Conservation (phyloP, 768 basidiomycete genomes). For the Suillus ampliporus region DNA sequence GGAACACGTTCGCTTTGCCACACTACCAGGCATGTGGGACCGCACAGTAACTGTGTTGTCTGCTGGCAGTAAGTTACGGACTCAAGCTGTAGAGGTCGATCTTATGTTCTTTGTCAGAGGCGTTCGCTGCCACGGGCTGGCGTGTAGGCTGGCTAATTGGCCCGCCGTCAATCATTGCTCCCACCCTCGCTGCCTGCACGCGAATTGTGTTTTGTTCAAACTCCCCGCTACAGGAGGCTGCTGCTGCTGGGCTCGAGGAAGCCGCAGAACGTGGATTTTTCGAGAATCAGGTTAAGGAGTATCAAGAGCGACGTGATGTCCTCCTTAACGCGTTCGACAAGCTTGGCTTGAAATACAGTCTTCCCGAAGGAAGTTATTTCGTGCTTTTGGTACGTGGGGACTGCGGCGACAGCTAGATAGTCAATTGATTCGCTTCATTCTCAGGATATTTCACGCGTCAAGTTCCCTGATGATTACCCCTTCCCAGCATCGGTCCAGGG, state of each 20-base stretch:
- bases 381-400: slow-evolving; percentile 70
- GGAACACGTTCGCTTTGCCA: slow-evolving; percentile 92
- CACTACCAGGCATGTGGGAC: slow-evolving; percentile 98
- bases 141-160: slow-evolving; percentile 97
- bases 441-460: slow-evolving; percentile 77
- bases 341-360: slow-evolving; percentile 82
- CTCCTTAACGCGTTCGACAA: slow-evolving; percentile 80
- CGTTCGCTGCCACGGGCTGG: slow-evolving; percentile 98
- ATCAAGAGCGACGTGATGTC: slow-evolving; percentile 78
- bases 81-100: background rate
- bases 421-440: background rate
- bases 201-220: slow-evolving; percentile 96
- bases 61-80: slow-evolving; percentile 77
- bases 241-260: slow-evolving; percentile 86
- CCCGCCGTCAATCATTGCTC: slow-evolving; percentile 78
- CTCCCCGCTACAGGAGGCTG: slow-evolving; percentile 94
- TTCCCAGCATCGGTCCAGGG: slow-evolving; percentile 79
- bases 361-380: slow-evolving; percentile 93
- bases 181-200: slow-evolving; percentile 88
- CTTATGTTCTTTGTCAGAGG: slow-evolving; percentile 57
- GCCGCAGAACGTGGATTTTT: slow-evolving; percentile 78
- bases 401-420: background rate
- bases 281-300: slow-evolving; percentile 74
- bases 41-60: slow-evolving; percentile 95
- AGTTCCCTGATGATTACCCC: slow-evolving; percentile 84